A percentile compares a stretch with the other conserved stretches of the same genome.
phyloP scores from a whole-genome alignment of 768 basidiomycete species.

The Tremella mesenterica region DNA sequence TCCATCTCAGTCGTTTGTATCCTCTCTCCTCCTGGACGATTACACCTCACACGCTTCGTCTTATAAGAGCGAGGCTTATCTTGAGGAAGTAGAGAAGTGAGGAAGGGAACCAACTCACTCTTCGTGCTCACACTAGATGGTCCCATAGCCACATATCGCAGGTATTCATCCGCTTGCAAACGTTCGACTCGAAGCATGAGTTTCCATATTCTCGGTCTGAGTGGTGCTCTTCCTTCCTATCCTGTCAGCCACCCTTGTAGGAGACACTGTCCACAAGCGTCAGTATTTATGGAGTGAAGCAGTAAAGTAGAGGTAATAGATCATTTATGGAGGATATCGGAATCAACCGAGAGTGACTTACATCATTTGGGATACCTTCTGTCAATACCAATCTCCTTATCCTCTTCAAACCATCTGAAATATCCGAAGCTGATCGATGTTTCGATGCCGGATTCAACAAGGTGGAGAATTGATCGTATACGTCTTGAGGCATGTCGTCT shows the following conservation, averaged over 20 bases:
- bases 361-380: slow-evolving; percentile 72
- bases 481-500: no score
- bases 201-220: slow-evolving; percentile 65
- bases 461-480: slow-evolving; percentile 16
- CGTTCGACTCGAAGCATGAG: slow-evolving; percentile 75
- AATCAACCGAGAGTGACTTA: no score
- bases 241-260: background rate
- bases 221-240: slow-evolving; percentile 18
- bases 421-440: slow-evolving; percentile 45
- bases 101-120: slow-evolving; percentile 25
- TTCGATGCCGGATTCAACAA: slow-evolving; percentile 15
- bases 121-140: slow-evolving; percentile 42
- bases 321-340: no score
- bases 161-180: slow-evolving; percentile 56
- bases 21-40: background rate
- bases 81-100: slow-evolving; percentile 49
- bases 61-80: slow-evolving; percentile 48
- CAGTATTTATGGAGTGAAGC: no score
- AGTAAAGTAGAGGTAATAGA: no score
- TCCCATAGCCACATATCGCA: slow-evolving; percentile 38
- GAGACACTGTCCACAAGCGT: slow-evolving; percentile 2
- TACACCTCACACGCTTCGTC: no score
- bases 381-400: slow-evolving; percentile 78
- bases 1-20: background rate
- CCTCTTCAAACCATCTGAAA: slow-evolving; percentile 78